Evolutionary conservation across 257 asterid species (phyloP), one percentile per base, ranked within the genome.

Genomic region (Scutellaria barbata): DNA sequence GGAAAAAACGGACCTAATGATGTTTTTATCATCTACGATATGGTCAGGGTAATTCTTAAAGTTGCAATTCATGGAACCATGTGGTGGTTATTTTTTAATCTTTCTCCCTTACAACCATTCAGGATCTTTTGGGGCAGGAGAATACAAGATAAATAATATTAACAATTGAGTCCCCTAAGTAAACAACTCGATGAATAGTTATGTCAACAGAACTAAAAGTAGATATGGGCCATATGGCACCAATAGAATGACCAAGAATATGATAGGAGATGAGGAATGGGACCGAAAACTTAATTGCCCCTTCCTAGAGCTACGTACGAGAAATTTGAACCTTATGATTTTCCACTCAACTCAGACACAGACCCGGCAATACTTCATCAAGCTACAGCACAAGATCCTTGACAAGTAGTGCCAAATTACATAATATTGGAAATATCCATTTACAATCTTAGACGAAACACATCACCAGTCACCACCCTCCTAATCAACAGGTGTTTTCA

Each of bases 301-400:
- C 63, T 30, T 33, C 52, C 7, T 14, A 58, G 33, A n/a, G 62
- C n/a, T 22, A 55, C 66, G 5, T 3, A 25, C 8, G 1, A 42
- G 63, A 63, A 68, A 62, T n/a, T 46, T 47, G 46, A 53, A 35
- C 25, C 11, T 22, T 43, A 6, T 17, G 7, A 45, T 22, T 25
- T 30, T 62, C 16, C 5, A 11, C 76, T 46, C 53, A 70, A 45
- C 72, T 77, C 70, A 55, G 66, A 37, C 69, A 2, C 25, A 33
- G 20, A 25, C 47, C 45, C 55, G 37, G 69, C 42, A 63, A 47
- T 10, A 42, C 50, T 43, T 46, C 41, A 18, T 53, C 50, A 17
- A 65, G 52, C 14, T 43, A 74, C 45, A 54, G 2, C 25, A 2
- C 12, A 55, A 30, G 35, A 46, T 45, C 68, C 48, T 45, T 56